phyloP scores from a whole-genome alignment of 331 rosid species.

The Quercus phellos region DNA sequence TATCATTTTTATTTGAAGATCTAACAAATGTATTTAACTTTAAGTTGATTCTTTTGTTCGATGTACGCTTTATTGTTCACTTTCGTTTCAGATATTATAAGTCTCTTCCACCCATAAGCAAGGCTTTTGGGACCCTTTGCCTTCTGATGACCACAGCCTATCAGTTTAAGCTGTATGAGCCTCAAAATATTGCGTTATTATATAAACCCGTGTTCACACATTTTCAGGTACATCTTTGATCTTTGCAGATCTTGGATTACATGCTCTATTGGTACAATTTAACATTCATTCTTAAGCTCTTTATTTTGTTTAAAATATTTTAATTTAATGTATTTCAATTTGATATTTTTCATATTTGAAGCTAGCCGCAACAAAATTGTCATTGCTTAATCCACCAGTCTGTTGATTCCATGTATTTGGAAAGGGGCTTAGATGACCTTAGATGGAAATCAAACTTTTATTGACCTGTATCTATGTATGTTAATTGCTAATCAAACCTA shows the following conservation, averaged over 20 bases:
- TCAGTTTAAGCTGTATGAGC: slow-evolving; percentile 44
- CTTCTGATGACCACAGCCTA: slow-evolving; percentile 52
- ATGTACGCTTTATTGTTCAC: neutral
- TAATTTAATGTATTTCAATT: neutral
- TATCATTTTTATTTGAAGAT: neutral
- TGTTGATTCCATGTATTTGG: neutral
- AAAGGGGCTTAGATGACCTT: neutral
- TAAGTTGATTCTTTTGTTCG: neutral
- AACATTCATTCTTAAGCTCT: neutral
- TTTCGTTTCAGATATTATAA: slow-evolving; percentile 57
- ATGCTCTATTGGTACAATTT: neutral
- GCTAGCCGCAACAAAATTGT: neutral
- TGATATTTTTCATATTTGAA: neutral
- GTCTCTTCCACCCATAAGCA: slow-evolving; percentile 90
- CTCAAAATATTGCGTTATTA: slow-evolving; percentile 26
- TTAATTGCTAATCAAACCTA: neutral
- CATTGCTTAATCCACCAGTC: neutral
- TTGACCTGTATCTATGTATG: neutral
- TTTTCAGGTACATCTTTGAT: slow-evolving; percentile 59
- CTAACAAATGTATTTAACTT: neutral
- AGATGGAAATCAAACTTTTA: neutral
- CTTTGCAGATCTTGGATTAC: neutral
- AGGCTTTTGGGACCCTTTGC: slow-evolving; percentile 86
- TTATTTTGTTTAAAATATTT: neutral
- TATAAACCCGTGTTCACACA: slow-evolving; percentile 33